Base-by-base conservation (phyloP, 2,329 filamentous ascomycete species). In the Metarhizium robertsii region DNA sequence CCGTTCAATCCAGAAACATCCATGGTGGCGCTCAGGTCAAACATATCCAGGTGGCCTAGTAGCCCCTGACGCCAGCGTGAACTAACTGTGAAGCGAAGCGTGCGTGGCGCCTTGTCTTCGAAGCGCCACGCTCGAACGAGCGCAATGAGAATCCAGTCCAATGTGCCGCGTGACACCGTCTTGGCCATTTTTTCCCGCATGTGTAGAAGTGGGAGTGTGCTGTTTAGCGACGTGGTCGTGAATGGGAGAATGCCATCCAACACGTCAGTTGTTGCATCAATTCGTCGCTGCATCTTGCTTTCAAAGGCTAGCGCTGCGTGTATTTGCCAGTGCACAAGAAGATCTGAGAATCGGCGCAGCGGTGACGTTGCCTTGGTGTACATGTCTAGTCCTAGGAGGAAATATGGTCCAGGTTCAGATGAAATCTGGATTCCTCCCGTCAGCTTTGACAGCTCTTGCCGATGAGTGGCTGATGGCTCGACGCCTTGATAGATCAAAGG, bases 281-380 rank as follows among this genome's bases (percentile, higher is more conserved):
- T 58, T 14, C 53, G 56, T 18, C 64, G 60, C 46, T 63, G 56
- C 29, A 58, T 58, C 42, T 70, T 62, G 8, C 75, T 71, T 61
- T 79, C 76, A 57, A 75, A 67, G 14, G 72, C 69, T 36, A 87
- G 69, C 10, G 80, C 77, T 2, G 78, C 79, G 62, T 85, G 78
- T 58, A 87, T 80, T 66, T 87, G 84, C 81, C 82, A 87, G 69
- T 87, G 84, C 2, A 80, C 76, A 36, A 87, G 65, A 50, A 87
- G 69, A 66, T 88, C 85, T 5, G 73, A 69, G 67, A 79, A 87
- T 47, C 85, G 79, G 38, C 85, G 81, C n/a, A 88, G 74, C 18
- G 85, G 85, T 52, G 80, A 85, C 7, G 85, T 87, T 43, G 78
- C 78, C 61, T 84, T 86, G 56, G 79, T 72, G 66, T 87, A 86